Evolutionary conservation across 2,329 filamentous ascomycete species (phyloP).

Genomic region (Trichocomaceae sp.): DNA sequence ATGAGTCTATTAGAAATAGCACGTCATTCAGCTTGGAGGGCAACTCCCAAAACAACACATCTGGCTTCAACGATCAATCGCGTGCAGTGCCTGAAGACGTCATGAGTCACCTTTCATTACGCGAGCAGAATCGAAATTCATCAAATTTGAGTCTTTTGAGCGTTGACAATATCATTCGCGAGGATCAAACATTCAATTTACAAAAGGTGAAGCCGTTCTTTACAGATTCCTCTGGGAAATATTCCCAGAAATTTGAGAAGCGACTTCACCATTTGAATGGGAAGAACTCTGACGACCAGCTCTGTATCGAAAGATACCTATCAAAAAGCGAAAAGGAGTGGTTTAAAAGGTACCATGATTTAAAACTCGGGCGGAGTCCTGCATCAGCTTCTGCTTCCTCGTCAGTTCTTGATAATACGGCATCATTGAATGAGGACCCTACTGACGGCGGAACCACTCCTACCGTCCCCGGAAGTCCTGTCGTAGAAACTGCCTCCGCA

Average conservation of each 20-base stretch:
- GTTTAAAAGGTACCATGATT: slow-evolving; percentile 49
- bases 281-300: slow-evolving; percentile 46
- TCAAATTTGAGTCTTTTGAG: slow-evolving; percentile 12
- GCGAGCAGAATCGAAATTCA: background rate
- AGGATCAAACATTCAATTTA: slow-evolving; percentile 50
- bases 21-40: background rate
- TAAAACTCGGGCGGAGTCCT: slow-evolving; percentile 19
- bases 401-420: slow-evolving; percentile 8
- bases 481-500: slow-evolving; percentile 28
- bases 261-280: slow-evolving; percentile 47
- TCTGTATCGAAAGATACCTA: slow-evolving; percentile 57
- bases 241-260: slow-evolving; percentile 49
- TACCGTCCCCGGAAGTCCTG: background rate
- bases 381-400: slow-evolving; percentile 35
- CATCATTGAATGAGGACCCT: background rate
- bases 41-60: background rate
- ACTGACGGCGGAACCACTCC: background rate
- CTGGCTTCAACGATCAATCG: slow-evolving; percentile 2
- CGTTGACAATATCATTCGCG: slow-evolving; percentile 40
- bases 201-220: slow-evolving; percentile 59
- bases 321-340: slow-evolving; percentile 56
- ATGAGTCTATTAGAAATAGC: slow-evolving; percentile 1
- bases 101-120: slow-evolving; percentile 1
- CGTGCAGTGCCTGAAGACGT: slow-evolving; percentile 1
- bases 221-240: slow-evolving; percentile 52